Evolutionary conservation across 179 eudicot species (phyloP), one percentile per base, ranked within the genome.

Genomic region (Beta lomatogona): DNA sequence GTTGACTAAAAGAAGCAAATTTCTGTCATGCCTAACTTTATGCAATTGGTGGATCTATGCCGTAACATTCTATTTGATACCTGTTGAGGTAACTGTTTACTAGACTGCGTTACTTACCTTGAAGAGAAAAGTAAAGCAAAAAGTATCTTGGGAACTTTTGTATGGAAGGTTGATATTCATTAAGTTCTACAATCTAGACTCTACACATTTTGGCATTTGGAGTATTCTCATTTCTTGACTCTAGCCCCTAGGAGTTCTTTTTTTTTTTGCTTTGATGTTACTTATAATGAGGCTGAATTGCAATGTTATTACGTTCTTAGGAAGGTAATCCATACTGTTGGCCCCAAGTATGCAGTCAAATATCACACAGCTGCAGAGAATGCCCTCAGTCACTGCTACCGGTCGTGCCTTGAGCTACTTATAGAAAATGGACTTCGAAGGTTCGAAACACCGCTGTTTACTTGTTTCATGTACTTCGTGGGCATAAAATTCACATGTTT

Each of bases 331-430:
- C 99, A 96, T 82, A 96, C 98, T 59, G 98, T 96, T 86, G 99
- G 99, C 75, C 99, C 99, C 31, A 96, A 96, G 93, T 96, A 96
- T 89, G 99, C 99, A 58, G 92, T 93, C 81, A 96, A 96, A 83
- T 96, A 96, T 88, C 99, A 96, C 90, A 94, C 99, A 59, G 99
- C 99, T 64, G 99, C 98, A 11, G 99, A 96, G 89, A 96, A 94
- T 91, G 93, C 99, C 76, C 86, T 96, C 80, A 94, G 98, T 87
- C 98, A 96, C 85, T 94, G 98, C 87, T 96, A 96, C 65, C 89
- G 98, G 13, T 91, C 97, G 72, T 94, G 97, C 90, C 93, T 96
- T 81, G 99, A 94, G 81, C 95, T 96, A 79, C 98, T 96, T 52
- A 91, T 94, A 79, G 99, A 96, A 81, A 87, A 91, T 84, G 90